Base-by-base conservation (phyloP, 495 filamentous ascomycete species). In the Neurospora tetrasperma region DNA sequence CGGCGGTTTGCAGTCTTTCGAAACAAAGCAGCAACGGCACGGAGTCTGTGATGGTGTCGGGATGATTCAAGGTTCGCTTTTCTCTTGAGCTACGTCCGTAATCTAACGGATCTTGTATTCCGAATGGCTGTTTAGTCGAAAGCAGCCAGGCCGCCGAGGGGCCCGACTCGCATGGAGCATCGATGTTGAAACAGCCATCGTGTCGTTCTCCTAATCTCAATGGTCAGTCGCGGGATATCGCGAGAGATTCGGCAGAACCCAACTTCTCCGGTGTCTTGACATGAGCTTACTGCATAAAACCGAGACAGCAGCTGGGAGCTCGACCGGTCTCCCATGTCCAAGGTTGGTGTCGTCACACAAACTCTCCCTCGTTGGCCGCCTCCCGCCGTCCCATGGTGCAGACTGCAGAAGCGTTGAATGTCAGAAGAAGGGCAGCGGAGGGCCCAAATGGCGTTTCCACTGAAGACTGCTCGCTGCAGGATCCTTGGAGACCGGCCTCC, bases 391-490 rank as follows among this genome's bases (percentile, higher is more conserved):
- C 27, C 54, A 66, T 66, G 7, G 6, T 66, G 14, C 27, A 66
- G 54, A 66, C 54, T 66, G 54, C 54, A 66, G 54, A 66, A 66
- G 54, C 54, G 54, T 66, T 66, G 54, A 66, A 18, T 66, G 54
- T 66, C 54, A 66, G 7, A 38, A 66, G 14, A 35, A 66, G 2
- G 27, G 35, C 54, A 35, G 14, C 27, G 4, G 18, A 38, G 12
- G 6, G 14, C 27, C 54, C 14, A 27, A 14, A 35, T 62, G 54
- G 54, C 54, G 54, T 66, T 66, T 35, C 5, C 1, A 3, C 7
- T 35, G 7, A 66, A 35, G 14, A 38, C 31, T 35, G 7, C 35
- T 66, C 14, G 14, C 27, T 66, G 54, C 14, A 18, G 54, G 4
- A 66, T 18, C 54, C 54, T 66, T 66, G 54, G 14, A 35, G 54